phyloP scores from a whole-genome alignment of 2,329 filamentous ascomycete genomes.

The Ophiognomonia clavigignenti-juglandacearum region DNA sequence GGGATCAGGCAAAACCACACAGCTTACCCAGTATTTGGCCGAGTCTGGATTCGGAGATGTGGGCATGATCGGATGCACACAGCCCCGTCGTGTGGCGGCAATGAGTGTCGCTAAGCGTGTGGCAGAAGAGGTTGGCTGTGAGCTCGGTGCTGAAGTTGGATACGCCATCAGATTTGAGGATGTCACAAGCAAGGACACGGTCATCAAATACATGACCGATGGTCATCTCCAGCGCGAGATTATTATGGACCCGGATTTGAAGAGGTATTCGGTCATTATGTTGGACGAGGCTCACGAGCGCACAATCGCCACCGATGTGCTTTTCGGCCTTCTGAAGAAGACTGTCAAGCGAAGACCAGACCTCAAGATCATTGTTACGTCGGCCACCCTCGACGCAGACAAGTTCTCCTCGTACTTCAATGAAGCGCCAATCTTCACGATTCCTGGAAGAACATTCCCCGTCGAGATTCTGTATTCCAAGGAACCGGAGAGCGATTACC shows the following conservation, averaged over 20 bases:
- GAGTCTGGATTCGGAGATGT: slow-evolving; percentile 85
- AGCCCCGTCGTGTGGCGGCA: slow-evolving; percentile 92
- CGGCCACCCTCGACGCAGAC: slow-evolving; percentile 91
- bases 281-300: slow-evolving; percentile 97
- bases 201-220: slow-evolving; percentile 99
- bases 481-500: slow-evolving; percentile 92
- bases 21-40: slow-evolving; percentile 90
- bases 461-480: slow-evolving; percentile 94
- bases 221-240: slow-evolving; percentile 97
- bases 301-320: slow-evolving; percentile 90
- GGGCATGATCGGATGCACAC: slow-evolving; percentile 92
- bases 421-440: slow-evolving; percentile 92
- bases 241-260: slow-evolving; percentile 83
- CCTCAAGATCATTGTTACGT: slow-evolving; percentile 93
- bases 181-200: slow-evolving; percentile 78
- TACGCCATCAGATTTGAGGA: slow-evolving; percentile 99
- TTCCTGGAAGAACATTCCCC: slow-evolving; percentile 90
- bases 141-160: slow-evolving; percentile 86
- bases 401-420: slow-evolving; percentile 98
- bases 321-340: slow-evolving; percentile 93
- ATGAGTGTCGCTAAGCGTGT: slow-evolving; percentile 98
- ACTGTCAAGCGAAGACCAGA: slow-evolving; percentile 81
- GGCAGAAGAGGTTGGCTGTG: slow-evolving; percentile 88
- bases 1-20: slow-evolving; percentile 94
- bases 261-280: slow-evolving; percentile 93